Evolutionary conservation across 2,329 filamentous ascomycete genomes (phyloP), one percentile per base, ranked within the genome.

Genomic region (Tolypocladium inflatum): DNA sequence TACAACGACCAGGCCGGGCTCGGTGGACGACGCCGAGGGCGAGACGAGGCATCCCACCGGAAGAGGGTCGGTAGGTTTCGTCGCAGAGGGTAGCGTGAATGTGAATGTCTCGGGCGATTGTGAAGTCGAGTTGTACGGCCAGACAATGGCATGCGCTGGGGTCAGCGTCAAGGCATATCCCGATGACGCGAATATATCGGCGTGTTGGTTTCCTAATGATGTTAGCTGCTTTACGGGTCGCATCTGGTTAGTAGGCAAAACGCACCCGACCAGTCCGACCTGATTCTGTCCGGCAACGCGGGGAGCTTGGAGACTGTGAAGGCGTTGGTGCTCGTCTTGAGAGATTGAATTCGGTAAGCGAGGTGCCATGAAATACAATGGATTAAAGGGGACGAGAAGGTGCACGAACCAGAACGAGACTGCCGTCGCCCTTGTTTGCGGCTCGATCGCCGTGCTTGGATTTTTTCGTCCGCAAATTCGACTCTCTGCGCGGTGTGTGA

Each of bases 221-320:
- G 3, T 35, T 42, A 26, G n/a, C 11, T 39, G 37, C 38, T 56
- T 30, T 15, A 19, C 23, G 41, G n/a, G 5, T 9, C 23, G 26
- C n/a, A 33, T 15, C 15, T 3, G 39, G 19, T 17, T 19, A 41
- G 38, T n/a, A n/a, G 52, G 38, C 30, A 23, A 35, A 42, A 72
- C 84, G 71, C 80, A 91, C 89, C 82, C 69, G 79, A 78, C 59
- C 82, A 79, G 66, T 86, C 82, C 63, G 82, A 76, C 63, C 86
- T 85, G 62, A 96, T 82, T 67, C 86, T 84, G 66, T 92, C 87
- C 54, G 93, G 92, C 30, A 95, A 81, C 57, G 89, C 86, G 58
- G 90, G 90, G 38, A 97, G 81, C 71, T 92, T 91, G 73, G 88
- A 90, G 62, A 96, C 89, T 50, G 83, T 88, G 70, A 94, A 97